A percentile compares a stretch with the other conserved stretches of the same genome.
phyloP scores from a whole-genome alignment of 2,329 filamentous ascomycete species.

The Beauveria bassiana region DNA sequence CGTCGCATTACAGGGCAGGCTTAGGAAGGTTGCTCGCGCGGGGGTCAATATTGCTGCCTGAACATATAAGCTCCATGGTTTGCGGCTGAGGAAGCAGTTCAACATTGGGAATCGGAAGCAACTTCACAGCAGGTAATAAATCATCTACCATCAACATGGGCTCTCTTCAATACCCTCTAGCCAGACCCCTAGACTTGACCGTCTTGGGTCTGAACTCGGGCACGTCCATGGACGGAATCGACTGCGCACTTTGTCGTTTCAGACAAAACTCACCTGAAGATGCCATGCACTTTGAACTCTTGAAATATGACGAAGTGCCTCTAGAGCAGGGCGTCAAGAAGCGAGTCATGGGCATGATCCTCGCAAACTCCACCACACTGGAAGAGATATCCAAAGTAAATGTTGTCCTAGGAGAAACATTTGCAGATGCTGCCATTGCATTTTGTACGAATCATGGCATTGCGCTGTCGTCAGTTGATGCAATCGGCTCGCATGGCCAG shows the following conservation, averaged over 20 bases:
- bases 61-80: not conserved
- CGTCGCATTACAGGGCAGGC: not conserved
- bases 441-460: conserved; percentile 40
- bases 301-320: conserved; percentile 50
- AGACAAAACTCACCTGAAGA: conserved; percentile 41
- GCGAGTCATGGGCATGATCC: conserved; percentile 49
- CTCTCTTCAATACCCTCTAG: not conserved
- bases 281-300: conserved; percentile 47
- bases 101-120: not conserved
- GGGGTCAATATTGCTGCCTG: not conserved
- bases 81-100: not conserved
- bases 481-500: conserved; percentile 50
- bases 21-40: too few relatives aligned
- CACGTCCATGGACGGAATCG: conserved; percentile 49
- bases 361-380: conserved; percentile 43
- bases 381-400: conserved; percentile 50
- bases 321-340: conserved; percentile 46
- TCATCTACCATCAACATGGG: not conserved
- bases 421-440: conserved; percentile 41
- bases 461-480: conserved; percentile 39
- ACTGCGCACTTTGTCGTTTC: conserved; percentile 51
- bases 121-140: not conserved
- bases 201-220: conserved; percentile 45
- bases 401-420: conserved; percentile 47
- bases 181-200: conserved; percentile 36